Base-by-base conservation (phyloP, 169 alveolate genomes). In the Cryptosporidium andersoni region DNA sequence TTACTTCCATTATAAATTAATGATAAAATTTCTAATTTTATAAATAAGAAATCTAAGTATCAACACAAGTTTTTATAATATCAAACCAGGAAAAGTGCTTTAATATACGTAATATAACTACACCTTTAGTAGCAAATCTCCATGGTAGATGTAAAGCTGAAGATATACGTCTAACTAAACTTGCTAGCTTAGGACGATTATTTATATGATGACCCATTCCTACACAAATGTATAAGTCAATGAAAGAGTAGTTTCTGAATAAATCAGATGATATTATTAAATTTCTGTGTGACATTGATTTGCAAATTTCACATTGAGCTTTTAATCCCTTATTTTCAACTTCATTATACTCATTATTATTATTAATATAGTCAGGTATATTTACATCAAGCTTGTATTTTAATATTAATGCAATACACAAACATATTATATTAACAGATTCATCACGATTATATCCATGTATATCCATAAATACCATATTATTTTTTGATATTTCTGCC, bases 161-260 rank as follows among this genome's bases (percentile, higher is more conserved):
- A 16, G 74, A 74, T n/a, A 74, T 39, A 47, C 85, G 55, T 56
- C 85, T 40, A 74, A 74, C 49, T 58, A 74, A 45, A 47, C 85
- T 74, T 36, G 85, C 85, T 60, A 74, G 16, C 48, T 74, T 74
- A 1, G 85, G 85, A 12, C 45, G 52, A 40, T 42, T n/a, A 45
- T 37, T 6, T 12, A 58, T 74, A 12, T 74, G 62, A 48, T 74
- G 55, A 8, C 85, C 85, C 25, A 74, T 16, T 40, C 85, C 85
- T 58, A 74, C 85, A 74, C 85, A 74, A 42, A 74, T 40, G 12
- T 60, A 58, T 43, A 74, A 55, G 47, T 74, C 85, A n/a, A 74
- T 36, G 47, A 42, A 58, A 25, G 42, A 47, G 25, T 25, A 25
- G n/a, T 68, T 68, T 16, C 47, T 74, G 60, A 74, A 74, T 56